Conservation (phyloP, 208 protist species). For the Trypanosoma cruzi region DNA sequence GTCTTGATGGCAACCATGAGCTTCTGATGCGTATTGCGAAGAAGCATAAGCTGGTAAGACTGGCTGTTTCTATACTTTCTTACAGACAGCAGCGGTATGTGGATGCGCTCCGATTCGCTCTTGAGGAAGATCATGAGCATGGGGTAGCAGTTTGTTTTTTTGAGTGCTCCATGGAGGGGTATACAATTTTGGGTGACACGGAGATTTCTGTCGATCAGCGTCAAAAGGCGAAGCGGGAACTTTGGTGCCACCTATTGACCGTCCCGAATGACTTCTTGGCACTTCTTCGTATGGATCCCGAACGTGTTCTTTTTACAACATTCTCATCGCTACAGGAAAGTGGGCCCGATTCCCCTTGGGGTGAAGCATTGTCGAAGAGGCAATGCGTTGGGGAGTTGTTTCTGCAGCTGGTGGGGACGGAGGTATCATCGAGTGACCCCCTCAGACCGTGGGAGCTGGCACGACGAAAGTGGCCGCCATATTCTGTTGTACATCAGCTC, state of each 20-base stretch:
- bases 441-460: constrained; percentile 37
- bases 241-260: constrained; percentile 45
- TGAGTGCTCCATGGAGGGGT: constrained; percentile 26
- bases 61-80: constrained; percentile 51
- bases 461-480: constrained; percentile 49
- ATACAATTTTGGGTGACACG: constrained; percentile 10
- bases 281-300: constrained; percentile 41
- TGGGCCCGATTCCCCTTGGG: constrained; percentile 44
- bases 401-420: constrained; percentile 13
- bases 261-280: constrained; percentile 15
- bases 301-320: constrained; percentile 33
- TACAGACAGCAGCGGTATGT: constrained; percentile 48
- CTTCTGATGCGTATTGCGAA: constrained; percentile 50
- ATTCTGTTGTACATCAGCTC: constrained; percentile 42
- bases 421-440: constrained; percentile 10
- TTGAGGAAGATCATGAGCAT: constrained; percentile 17
- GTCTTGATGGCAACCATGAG: constrained; percentile 43
- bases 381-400: constrained; percentile 14
- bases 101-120: constrained; percentile 53
- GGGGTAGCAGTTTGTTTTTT: constrained; percentile 26
- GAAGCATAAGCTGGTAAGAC: constrained; percentile 40
- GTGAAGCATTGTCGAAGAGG: constrained; percentile 5
- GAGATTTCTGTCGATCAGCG: constrained; percentile 16
- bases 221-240: constrained; percentile 12
- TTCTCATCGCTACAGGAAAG: constrained; percentile 47